Evolutionary conservation across 345 rosid species (phyloP).

Genomic region (Eucalyptus polyanthemos): DNA sequence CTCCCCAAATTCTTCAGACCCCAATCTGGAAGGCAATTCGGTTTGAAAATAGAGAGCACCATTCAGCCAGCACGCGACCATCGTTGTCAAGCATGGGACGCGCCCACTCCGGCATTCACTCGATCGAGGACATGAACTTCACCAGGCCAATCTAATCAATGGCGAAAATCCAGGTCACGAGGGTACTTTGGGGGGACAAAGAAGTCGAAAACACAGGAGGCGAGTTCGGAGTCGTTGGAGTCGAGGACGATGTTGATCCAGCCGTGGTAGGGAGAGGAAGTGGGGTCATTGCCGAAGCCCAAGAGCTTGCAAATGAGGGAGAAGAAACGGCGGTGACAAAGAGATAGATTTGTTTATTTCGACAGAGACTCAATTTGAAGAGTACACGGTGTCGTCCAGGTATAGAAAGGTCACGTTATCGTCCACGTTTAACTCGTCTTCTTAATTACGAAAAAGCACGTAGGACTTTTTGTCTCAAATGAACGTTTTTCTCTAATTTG

Average conservation of each 20-base stretch:
- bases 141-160: neutral
- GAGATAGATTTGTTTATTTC: neutral
- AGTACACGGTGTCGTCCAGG: neutral
- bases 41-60: neutral
- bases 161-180: neutral
- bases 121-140: neutral
- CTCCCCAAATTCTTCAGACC: no score
- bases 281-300: neutral
- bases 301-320: neutral
- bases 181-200: neutral
- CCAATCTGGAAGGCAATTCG: no score
- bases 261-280: neutral
- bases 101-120: neutral
- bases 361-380: neutral
- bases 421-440: neutral
- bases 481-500: no score
- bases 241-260: no score
- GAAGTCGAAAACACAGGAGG: neutral
- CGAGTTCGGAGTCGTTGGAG: neutral
- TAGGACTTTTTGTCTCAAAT: neutral
- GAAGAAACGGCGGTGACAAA: neutral
- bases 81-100: neutral
- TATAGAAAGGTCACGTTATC: neutral
- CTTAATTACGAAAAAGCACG: accelerated
- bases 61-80: neutral